Evolutionary conservation across 2,329 filamentous ascomycete species (phyloP).

Genomic region (Epichloe amarillans): DNA sequence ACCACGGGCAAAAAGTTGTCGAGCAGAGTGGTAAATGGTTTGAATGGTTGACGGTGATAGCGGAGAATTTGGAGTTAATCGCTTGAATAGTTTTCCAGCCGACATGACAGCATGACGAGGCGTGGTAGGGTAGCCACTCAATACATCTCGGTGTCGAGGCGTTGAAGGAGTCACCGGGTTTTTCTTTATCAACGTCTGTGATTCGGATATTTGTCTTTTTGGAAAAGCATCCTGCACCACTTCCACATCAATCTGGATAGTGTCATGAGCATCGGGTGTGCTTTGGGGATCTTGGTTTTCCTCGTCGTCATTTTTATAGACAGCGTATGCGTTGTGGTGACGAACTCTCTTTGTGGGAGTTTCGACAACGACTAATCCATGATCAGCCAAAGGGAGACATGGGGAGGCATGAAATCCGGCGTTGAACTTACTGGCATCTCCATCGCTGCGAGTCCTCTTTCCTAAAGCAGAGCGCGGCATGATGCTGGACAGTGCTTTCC

Average conservation of each 20-base stretch:
- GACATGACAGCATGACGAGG: constrained; percentile 76
- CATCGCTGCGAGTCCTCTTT: constrained; percentile 21
- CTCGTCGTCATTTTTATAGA: constrained; percentile 40
- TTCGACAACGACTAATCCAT: constrained; percentile 13
- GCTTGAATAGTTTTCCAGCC: constrained; percentile 59
- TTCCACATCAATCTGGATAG: constrained; percentile 30
- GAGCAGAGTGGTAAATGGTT: constrained; percentile 75
- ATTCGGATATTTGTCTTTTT: constrained; percentile 15
- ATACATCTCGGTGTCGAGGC: constrained; percentile 65
- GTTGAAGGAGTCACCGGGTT: constrained; percentile 57
- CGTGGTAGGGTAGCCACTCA: constrained; percentile 59
- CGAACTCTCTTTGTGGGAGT: constrained; percentile 33
- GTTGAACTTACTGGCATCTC: constrained; percentile 17
- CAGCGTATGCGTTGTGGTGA: constrained; percentile 25
- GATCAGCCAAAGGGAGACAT: not conserved
- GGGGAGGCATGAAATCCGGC: not conserved
- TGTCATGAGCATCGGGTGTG: constrained; percentile 16
- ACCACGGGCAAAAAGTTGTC: constrained; percentile 75
- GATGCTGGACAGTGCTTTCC: constrained; percentile 8
- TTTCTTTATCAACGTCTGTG: constrained; percentile 22
- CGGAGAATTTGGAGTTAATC: constrained; percentile 65
- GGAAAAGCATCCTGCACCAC: constrained; percentile 20
- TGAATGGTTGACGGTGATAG: constrained; percentile 53
- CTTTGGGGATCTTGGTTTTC: constrained; percentile 46
- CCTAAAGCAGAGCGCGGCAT: constrained; percentile 20